Conservation (phyloP, 257 asterid genomes). For the Orobanche coerulescens region DNA sequence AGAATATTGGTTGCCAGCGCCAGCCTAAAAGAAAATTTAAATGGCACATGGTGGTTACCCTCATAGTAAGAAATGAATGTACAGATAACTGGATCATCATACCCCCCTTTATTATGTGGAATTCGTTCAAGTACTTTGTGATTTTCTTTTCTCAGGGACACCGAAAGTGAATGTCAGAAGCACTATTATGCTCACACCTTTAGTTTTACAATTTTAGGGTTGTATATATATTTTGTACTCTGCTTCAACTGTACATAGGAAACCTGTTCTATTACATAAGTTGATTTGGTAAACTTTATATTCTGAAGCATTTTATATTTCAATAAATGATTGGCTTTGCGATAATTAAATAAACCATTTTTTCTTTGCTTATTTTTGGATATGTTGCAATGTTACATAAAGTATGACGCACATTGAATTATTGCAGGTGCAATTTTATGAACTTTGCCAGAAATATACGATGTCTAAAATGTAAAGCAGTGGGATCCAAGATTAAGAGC, state of each 20-base stretch:
- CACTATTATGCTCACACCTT: background rate
- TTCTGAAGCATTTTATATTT: background rate
- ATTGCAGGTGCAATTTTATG: constrained; percentile 73
- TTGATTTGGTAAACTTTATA: constrained; percentile 16
- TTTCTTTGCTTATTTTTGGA: background rate
- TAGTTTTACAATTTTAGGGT: background rate
- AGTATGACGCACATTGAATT: constrained; percentile 16
- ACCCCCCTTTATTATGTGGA: no score
- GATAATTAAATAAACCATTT: background rate
- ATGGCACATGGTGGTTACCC: background rate
- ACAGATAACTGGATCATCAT: background rate
- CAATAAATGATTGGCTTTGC: constrained; percentile 8
- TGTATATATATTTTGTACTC: background rate
- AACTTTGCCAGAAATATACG: constrained; percentile 60
- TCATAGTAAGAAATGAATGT: background rate
- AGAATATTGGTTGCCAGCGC: no score
- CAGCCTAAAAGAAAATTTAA: background rate
- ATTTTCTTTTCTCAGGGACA: no score
- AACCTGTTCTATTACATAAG: background rate
- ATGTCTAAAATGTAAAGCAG: constrained; percentile 53
- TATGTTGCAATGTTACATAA: constrained; percentile 5
- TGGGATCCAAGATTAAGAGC: constrained; percentile 43
- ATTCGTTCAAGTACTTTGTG: no score
- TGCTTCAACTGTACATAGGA: background rate
- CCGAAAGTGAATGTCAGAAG: no score